Evolutionary conservation across 148 eudicot genomes (phyloP).

Genomic region (Mesembryanthemum crystallinum): DNA sequence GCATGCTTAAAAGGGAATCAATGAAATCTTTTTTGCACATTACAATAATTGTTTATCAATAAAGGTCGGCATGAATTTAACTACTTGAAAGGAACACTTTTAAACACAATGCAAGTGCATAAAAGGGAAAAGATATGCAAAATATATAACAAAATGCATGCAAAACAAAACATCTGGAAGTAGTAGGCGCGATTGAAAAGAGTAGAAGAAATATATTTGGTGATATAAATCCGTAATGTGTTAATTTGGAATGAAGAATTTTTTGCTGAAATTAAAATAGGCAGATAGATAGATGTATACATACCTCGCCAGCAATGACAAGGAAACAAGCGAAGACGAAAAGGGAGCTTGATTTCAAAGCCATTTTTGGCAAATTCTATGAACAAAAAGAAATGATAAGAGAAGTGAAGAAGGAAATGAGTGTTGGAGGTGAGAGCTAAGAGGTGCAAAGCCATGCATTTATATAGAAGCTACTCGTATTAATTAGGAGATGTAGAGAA

Average conservation of each 20-base stretch:
- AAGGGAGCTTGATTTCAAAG: conserved; percentile 18
- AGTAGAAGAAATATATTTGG: too few species aligned
- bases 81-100: neutral
- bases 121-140: too few species aligned
- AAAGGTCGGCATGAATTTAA: too few species aligned
- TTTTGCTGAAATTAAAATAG: neutral
- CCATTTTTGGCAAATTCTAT: conserved; percentile 5
- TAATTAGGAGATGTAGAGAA: neutral
- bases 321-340: conserved; percentile 20
- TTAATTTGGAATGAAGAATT: neutral
- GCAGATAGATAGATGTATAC: neutral
- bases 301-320: conserved; percentile 25
- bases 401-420: neutral
- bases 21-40: neutral
- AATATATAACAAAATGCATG: too few species aligned
- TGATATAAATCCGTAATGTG: too few species aligned
- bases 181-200: too few species aligned
- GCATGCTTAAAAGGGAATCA: neutral
- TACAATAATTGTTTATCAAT: too few species aligned
- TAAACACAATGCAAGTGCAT: too few species aligned
- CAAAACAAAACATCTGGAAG: too few species aligned
- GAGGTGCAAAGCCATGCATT: neutral
- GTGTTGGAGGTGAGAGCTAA: neutral
- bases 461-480: conserved; percentile 3
- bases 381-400: neutral